A percentile compares a stretch with the other conserved stretches of the same genome.
phyloP scores from a whole-genome alignment of 2,329 filamentous ascomycete genomes.

The Monilinia aucupariae region DNA sequence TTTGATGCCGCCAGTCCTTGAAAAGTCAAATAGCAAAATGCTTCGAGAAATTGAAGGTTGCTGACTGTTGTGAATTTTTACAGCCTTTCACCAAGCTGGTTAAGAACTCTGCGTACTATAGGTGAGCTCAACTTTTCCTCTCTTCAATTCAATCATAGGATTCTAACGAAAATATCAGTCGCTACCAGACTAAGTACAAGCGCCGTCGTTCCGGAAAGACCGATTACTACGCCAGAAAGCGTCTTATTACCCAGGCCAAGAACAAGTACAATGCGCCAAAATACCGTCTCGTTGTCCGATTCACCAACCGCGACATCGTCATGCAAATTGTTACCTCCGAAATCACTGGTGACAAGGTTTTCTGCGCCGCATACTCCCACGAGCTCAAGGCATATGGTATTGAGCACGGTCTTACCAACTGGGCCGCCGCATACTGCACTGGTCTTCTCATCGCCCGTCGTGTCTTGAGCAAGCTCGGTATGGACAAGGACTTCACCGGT shows the following conservation, averaged over 20 bases:
- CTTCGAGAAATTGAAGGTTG: constrained; percentile 99
- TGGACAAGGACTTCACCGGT: constrained; percentile 88
- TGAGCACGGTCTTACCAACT: constrained; percentile 98
- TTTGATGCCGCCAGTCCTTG: constrained; percentile 24
- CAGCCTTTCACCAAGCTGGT: constrained; percentile 89
- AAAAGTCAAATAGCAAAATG: constrained; percentile 79
- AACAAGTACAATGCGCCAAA: constrained; percentile 99
- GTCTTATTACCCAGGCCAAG: constrained; percentile 99
- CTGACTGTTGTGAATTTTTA: constrained; percentile 74
- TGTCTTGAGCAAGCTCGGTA: constrained; percentile 91
- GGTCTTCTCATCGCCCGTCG: constrained; percentile 96
- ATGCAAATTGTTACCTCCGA: constrained; percentile 95
- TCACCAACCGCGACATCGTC: constrained; percentile 99
- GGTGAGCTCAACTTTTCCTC: constrained; percentile 53
- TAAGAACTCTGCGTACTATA: constrained; percentile 99
- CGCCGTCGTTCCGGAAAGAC: constrained; percentile 95
- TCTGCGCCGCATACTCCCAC: constrained; percentile 87
- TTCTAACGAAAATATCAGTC: constrained; percentile 48
- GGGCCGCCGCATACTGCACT: constrained; percentile 93
- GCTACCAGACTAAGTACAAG: constrained; percentile 99
- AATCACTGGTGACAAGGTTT: constrained; percentile 97
- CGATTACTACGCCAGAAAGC: constrained; percentile 99
- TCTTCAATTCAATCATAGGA: constrained; percentile 28
- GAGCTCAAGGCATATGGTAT: constrained; percentile 98
- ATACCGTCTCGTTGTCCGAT: constrained; percentile 98